A percentile compares a stretch with the other conserved stretches of the same genome.
Conservation (phyloP, 1,139 yeast genomes). For the Pichiaceae sp. region DNA sequence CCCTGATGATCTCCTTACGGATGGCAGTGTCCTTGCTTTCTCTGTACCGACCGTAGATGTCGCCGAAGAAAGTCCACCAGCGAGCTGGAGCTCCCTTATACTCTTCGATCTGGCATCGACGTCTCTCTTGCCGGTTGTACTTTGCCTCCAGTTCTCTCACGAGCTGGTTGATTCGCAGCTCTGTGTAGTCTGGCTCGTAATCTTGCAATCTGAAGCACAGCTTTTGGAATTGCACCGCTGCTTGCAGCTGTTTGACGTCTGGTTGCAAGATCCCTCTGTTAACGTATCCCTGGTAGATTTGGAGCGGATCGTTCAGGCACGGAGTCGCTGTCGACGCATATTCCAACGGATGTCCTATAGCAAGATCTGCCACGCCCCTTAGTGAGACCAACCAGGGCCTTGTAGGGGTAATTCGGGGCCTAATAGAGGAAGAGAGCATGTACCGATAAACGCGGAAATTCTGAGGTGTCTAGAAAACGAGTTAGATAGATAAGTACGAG, state of each 20-base stretch:
- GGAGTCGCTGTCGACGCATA: conserved; percentile 14
- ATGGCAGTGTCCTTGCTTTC: conserved; percentile 10
- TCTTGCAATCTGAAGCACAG: conserved; percentile 51
- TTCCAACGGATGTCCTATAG: background rate
- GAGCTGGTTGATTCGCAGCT: conserved; percentile 31
- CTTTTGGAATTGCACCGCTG: conserved; percentile 58
- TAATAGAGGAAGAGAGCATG: too few species aligned
- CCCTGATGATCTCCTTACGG: conserved; percentile 31
- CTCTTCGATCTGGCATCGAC: background rate
- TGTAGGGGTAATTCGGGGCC: too few species aligned
- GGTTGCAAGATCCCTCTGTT: conserved; percentile 40
- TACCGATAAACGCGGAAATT: too few species aligned
- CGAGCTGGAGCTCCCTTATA: background rate
- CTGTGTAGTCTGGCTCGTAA: conserved; percentile 50
- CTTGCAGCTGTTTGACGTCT: conserved; percentile 54
- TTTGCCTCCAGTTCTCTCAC: conserved; percentile 30
- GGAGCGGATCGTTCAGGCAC: conserved; percentile 56
- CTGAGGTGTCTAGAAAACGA: too few species aligned
- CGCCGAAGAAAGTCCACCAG: background rate
- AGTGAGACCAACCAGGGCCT: background rate
- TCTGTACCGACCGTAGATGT: conserved; percentile 9
- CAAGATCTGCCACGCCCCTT: background rate
- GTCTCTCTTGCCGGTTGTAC: background rate
- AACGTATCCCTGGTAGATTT: conserved; percentile 48
- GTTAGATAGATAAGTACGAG: too few species aligned